Percentiles rank a stretch among this genome's conserved stretches.
phyloP scores from a whole-genome alignment of 495 filamentous ascomycete genomes.

The Neurospora sp. region DNA sequence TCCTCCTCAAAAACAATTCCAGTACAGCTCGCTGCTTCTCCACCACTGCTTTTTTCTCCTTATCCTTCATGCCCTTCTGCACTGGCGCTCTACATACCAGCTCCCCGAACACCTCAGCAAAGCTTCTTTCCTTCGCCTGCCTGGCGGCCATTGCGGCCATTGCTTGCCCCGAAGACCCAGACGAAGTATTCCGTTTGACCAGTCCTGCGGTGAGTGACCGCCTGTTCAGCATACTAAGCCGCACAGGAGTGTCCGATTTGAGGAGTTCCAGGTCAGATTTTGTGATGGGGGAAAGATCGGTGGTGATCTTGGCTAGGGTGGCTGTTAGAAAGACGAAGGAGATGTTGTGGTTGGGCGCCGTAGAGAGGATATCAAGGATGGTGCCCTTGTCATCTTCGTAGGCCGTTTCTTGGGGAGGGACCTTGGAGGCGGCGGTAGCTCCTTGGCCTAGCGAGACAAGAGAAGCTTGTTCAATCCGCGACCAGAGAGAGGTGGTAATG shows the following conservation, averaged over 20 bases:
- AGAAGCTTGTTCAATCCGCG: slow-evolving; percentile 50
- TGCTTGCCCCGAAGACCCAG: slow-evolving; percentile 13
- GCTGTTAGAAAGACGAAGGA: slow-evolving; percentile 78
- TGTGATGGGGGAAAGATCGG: slow-evolving; percentile 36
- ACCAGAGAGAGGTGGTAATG: slow-evolving; percentile 58
- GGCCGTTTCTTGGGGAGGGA: slow-evolving; percentile 34
- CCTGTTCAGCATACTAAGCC: slow-evolving; percentile 17
- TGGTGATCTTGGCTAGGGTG: slow-evolving; percentile 48
- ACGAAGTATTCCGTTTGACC: not conserved
- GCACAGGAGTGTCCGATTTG: slow-evolving; percentile 7
- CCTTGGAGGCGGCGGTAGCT: slow-evolving; percentile 14
- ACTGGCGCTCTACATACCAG: slow-evolving; percentile 33
- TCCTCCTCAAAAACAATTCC: slow-evolving; percentile 29
- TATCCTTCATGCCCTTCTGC: slow-evolving; percentile 27
- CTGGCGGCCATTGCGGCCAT: slow-evolving; percentile 27
- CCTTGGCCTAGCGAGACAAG: slow-evolving; percentile 33
- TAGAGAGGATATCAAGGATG: slow-evolving; percentile 62
- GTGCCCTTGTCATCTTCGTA: slow-evolving; percentile 56
- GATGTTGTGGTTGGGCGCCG: slow-evolving; percentile 66
- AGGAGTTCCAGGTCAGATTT: slow-evolving; percentile 24
- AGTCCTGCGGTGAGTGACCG: slow-evolving; percentile 24
- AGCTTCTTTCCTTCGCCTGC: slow-evolving; percentile 31
- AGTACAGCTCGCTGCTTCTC: slow-evolving; percentile 32
- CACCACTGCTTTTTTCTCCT: slow-evolving; percentile 35
- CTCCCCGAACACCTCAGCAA: slow-evolving; percentile 37